A percentile compares a stretch with the other conserved stretches of the same genome.
Conservation (phyloP, 306 rosid species). For the Dryas alaskensis region DNA sequence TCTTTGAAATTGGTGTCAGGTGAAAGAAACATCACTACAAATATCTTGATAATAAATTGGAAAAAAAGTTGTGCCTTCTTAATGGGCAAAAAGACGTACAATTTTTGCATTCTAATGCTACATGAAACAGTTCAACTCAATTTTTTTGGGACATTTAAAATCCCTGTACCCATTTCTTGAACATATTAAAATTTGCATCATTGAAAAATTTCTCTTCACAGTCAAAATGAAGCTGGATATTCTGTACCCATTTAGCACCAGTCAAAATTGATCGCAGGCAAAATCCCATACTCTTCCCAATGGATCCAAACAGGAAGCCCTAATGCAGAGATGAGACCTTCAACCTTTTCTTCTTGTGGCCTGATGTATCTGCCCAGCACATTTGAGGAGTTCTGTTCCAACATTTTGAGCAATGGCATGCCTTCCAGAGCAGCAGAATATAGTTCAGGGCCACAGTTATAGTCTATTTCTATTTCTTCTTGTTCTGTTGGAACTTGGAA, state of each 20-base stretch:
- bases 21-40: background rate
- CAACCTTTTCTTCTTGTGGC: background rate
- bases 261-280: background rate
- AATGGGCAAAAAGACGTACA: background rate
- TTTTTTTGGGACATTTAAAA: background rate
- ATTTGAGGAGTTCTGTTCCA: background rate
- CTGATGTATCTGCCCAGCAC: background rate
- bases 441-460: background rate
- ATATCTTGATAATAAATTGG: background rate
- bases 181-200: background rate
- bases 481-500: slow-evolving; percentile 21
- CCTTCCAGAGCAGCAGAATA: background rate
- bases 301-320: background rate
- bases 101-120: no score
- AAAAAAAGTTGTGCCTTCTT: background rate
- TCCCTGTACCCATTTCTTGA: no score
- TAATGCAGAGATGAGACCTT: slow-evolving; percentile 7
- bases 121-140: background rate
- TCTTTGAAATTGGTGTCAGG: no score
- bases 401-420: background rate
- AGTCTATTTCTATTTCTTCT: slow-evolving; percentile 26
- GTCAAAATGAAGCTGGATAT: background rate
- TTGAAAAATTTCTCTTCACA: background rate
- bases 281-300: background rate
- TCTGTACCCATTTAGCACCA: background rate